phyloP scores from a whole-genome alignment of 345 rosid genomes.

The Eucalyptus grandis region DNA sequence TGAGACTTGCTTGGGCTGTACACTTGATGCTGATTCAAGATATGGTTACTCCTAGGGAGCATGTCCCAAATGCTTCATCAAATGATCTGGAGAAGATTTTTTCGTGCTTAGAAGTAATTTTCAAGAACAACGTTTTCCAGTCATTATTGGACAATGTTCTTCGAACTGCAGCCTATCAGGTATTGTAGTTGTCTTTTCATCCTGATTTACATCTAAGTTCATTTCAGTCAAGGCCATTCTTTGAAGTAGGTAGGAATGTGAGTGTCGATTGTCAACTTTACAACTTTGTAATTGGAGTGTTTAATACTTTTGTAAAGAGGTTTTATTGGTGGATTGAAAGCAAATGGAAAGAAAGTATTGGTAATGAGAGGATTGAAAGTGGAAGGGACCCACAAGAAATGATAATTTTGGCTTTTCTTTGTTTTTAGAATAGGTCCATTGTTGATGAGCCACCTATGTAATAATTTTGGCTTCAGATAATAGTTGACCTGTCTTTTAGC shows the following conservation, averaged over 20 bases:
- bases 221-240: neutral
- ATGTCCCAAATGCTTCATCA: constrained; percentile 35
- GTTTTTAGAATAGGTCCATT: neutral
- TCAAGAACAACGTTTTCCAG: constrained; percentile 69
- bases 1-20: constrained; percentile 89
- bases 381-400: neutral
- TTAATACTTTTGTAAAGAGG: neutral
- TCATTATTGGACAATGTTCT: constrained; percentile 77
- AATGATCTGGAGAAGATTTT: constrained; percentile 50
- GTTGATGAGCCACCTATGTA: neutral
- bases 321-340: neutral
- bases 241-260: neutral
- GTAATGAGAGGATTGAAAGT: neutral
- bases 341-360: neutral
- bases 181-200: neutral
- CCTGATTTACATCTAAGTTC: neutral
- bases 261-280: neutral
- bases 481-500: neutral
- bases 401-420: neutral
- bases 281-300: neutral
- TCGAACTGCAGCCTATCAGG: constrained; percentile 85
- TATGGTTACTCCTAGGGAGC: constrained; percentile 41
- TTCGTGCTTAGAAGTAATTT: constrained; percentile 68
- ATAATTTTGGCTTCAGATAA: neutral
- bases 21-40: constrained; percentile 79